A percentile compares a stretch with the other conserved stretches of the same genome.
Evolutionary conservation across 2,329 filamentous ascomycete species (phyloP).

Genomic region (Thelonectria rubi): DNA sequence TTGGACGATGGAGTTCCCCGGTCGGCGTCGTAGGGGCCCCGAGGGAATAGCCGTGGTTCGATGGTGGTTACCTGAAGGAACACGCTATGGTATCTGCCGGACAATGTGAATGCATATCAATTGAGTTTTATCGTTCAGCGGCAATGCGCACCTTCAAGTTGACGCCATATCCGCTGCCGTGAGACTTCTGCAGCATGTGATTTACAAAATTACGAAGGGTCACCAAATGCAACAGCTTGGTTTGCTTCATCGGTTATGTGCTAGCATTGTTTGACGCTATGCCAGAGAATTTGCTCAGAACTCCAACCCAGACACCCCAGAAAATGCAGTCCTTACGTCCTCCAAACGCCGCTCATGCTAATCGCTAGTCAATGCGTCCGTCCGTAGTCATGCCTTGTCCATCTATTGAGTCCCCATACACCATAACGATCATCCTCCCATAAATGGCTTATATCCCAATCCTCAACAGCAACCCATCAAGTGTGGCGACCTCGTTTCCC

Average conservation of each 20-base stretch:
- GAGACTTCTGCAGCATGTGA: not conserved
- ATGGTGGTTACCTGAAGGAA: no score
- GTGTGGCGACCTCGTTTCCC: slow-evolving; percentile 62
- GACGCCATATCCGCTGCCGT: not conserved
- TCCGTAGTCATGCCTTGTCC: slow-evolving; percentile 45
- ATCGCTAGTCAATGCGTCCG: slow-evolving; percentile 49
- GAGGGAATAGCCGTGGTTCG: no score
- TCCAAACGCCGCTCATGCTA: slow-evolving; percentile 51
- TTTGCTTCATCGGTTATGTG: slow-evolving; percentile 32
- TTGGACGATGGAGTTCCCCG: no score
- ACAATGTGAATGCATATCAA: no score
- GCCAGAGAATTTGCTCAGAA: slow-evolving; percentile 33
- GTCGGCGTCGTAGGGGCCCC: no score
- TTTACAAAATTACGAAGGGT: not conserved
- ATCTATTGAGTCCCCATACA: slow-evolving; percentile 39
- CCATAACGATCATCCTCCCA: slow-evolving; percentile 33
- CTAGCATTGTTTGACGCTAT: slow-evolving; percentile 19
- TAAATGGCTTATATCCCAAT: slow-evolving; percentile 12
- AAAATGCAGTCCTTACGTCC: slow-evolving; percentile 45
- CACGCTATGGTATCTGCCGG: no score
- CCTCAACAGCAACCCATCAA: slow-evolving; percentile 33
- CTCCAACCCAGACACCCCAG: slow-evolving; percentile 33
- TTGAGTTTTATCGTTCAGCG: no score
- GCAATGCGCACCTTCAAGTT: no score
- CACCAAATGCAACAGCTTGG: slow-evolving; percentile 7